Base-by-base conservation (phyloP, 1,284 basidiomycete genomes). In the Moesziomyces parantarcticus region DNA sequence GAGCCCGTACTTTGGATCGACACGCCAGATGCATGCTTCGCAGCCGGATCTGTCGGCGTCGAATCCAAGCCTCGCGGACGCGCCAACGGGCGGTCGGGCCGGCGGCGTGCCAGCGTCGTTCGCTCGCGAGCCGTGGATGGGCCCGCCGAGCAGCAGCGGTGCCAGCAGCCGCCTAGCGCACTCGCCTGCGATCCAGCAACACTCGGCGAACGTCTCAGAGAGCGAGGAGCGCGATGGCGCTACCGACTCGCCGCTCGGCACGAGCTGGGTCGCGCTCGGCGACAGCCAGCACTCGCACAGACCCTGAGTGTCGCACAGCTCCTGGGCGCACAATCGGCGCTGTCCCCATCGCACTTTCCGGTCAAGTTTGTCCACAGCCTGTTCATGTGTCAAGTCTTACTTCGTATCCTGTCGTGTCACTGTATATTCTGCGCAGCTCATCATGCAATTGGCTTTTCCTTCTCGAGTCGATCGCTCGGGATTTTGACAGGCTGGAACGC, bases 251-350 rank as follows among this genome's bases (percentile, higher is more conserved):
- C 61, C 66, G n/a, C 23, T 75, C 39, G 72, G 67, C 11, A 65
- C 66, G 1, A 75, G 72, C 47, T 75, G 72, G 72, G 67, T 75
- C 3, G 72, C 66, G 14, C 43, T 75, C 43, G 72, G 58, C 16
- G 72, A 70, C 5, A 66, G 65, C 29, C 54, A 55, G 58, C 49
- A 58, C 39, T 46, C 50, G 48, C 54, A 52, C 25, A 23, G 29
- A 16, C 44, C 45, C 16, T 39, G 16, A n/a, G n/a, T n/a, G n/a
- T n/a, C n/a, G n/a, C n/a, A 52, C 25, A 23, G 29, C n/a, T 48
- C 45, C 16, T 39, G 16, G 18, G 16, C 34, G 34, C 34, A 16
- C 10, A 13, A 10, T 29, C 26, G 26, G 26, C 26, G 8, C 26
- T 3, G 26, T 29, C 26, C 26, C 26, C 6, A 9, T 14, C 6